phyloP scores from a whole-genome alignment of 495 filamentous ascomycete species.

The Lasiosphaeria hispida region DNA sequence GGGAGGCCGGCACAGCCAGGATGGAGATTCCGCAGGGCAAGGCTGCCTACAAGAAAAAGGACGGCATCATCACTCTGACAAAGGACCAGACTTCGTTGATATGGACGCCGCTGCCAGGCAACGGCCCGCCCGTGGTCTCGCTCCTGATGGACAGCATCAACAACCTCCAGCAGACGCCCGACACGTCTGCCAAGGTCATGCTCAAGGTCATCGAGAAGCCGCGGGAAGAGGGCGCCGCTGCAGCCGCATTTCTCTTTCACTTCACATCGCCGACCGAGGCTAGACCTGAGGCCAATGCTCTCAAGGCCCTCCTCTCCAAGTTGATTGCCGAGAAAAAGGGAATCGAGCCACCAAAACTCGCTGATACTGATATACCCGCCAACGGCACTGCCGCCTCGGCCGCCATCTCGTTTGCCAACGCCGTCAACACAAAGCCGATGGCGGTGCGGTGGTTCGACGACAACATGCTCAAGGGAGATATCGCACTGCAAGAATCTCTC shows the following conservation, averaged over 20 bases:
- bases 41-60: constrained; percentile 92
- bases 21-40: constrained; percentile 58
- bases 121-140: constrained; percentile 57
- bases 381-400: constrained; percentile 38
- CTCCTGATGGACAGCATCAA: constrained; percentile 74
- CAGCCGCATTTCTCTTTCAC: constrained; percentile 75
- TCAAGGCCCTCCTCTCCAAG: constrained; percentile 77
- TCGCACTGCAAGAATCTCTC: constrained; percentile 79
- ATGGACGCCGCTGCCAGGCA: constrained; percentile 69
- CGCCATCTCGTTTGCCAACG: constrained; percentile 48
- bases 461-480: constrained; percentile 64
- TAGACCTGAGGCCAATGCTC: constrained; percentile 74
- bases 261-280: constrained; percentile 78
- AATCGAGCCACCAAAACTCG: constrained; percentile 44
- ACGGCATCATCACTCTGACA: constrained; percentile 75
- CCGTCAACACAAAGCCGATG: constrained; percentile 43
- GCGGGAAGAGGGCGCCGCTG: constrained; percentile 46
- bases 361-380: constrained; percentile 32
- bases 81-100: constrained; percentile 66
- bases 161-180: constrained; percentile 92
- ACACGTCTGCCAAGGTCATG: constrained; percentile 78
- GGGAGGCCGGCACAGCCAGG: constrained; percentile 10
- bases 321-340: constrained; percentile 69
- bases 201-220: constrained; percentile 78
- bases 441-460: constrained; percentile 72